Evolutionary conservation across 176 grass and related monocot genomes (phyloP), one percentile per base, ranked within the genome.

Genomic region (Oryza glaberrima): DNA sequence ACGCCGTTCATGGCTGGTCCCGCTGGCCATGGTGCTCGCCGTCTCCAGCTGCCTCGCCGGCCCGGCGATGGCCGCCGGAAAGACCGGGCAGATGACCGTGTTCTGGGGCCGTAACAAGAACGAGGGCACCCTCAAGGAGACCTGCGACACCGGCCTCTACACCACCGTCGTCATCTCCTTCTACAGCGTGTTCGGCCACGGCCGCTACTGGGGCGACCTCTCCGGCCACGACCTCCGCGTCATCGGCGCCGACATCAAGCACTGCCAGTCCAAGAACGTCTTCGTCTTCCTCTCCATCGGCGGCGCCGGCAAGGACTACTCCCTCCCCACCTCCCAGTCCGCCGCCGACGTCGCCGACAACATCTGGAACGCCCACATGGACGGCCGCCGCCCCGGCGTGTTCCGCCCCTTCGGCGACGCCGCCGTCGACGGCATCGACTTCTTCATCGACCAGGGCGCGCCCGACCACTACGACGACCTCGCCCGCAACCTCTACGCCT

Each of bases 391-490:
- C 73, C 15, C 1, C 0, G 73, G n/a, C 73, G 73, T 84, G 3
- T 74, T 32, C 82, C 72, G 82, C 4, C 82, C 82, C 3, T 83
- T 83, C 58, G 82, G 82, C 82, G 60, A 75, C 60, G 72, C 72
- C 8, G 32, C 4, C 3, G 36, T 82, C 10, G 23, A 73, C 69
- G 70, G 81, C 70, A 26, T 82, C 25, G 70, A 82, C 73, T 68
- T 84, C 46, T 84, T 77, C 72, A 1, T 84, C 9, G 82, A 83
- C 8, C 60, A 35, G 7, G 72, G 72, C 30, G 5, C 1, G 2
- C 19, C 36, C 0, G 79, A 64, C 4, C 79, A 82, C 66, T 88
- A 83, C 86, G 80, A 83, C 15, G 67, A 13, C 44, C 54, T 88
- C 0, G 80, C 81, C 0, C 25, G 22, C 11, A 17, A 1, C 2